Evolutionary conservation across 257 asterid species (phyloP).

Genomic region (Solanum pinnatisectum): DNA sequence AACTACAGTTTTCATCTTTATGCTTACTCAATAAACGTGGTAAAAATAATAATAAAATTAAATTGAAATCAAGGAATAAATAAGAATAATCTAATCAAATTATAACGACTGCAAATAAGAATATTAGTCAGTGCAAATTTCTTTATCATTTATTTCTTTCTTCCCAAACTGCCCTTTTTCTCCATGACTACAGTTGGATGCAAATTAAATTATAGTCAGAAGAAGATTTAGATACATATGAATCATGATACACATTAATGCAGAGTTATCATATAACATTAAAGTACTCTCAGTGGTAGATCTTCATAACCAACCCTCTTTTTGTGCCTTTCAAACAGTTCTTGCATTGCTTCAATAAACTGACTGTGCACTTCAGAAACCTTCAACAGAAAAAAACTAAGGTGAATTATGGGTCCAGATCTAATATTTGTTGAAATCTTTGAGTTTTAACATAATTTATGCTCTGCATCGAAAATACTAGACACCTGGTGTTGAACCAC

Average conservation of each 20-base stretch:
- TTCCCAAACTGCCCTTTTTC: no score
- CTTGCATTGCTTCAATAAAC: slow-evolving; percentile 51
- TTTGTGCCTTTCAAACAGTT: slow-evolving; percentile 66
- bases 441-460: background rate
- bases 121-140: no score
- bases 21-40: no score
- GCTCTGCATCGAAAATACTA: background rate
- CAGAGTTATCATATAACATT: background rate
- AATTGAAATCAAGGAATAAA: no score
- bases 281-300: slow-evolving; percentile 38
- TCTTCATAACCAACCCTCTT: slow-evolving; percentile 48
- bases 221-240: background rate
- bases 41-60: no score
- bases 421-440: background rate
- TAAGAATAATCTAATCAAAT: no score
- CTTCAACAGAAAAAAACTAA: slow-evolving; percentile 12
- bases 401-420: background rate
- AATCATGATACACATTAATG: no score
- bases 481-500: background rate
- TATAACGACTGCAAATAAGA: no score
- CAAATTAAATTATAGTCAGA: no score
- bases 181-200: no score
- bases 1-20: no score
- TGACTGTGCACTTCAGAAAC: slow-evolving; percentile 55
- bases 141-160: no score